Percentiles rank a stretch among this genome's conserved stretches.
Conservation (phyloP, 305 asterid species). For the Solanum hybrid region DNA sequence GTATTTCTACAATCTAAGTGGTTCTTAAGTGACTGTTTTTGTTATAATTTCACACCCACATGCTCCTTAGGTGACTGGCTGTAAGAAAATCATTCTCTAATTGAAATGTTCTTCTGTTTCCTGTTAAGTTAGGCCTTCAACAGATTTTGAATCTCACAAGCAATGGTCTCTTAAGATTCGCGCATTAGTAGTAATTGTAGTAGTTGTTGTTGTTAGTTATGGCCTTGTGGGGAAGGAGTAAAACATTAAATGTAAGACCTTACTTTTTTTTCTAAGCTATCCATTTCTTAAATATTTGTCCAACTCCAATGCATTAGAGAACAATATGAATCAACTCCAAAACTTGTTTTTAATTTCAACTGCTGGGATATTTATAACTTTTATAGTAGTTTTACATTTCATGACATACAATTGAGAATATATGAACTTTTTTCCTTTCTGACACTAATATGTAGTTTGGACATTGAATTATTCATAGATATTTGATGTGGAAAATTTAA, state of each 20-base stretch:
- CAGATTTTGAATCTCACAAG: neutral
- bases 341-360: neutral
- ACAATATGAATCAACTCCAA: neutral
- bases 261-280: neutral
- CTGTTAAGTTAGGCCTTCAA: neutral
- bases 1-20: constrained; percentile 23
- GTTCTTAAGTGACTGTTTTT: neutral
- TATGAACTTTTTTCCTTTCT: neutral
- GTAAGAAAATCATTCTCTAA: neutral
- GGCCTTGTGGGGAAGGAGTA: neutral
- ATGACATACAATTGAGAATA: neutral
- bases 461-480: neutral
- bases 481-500: neutral
- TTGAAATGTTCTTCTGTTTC: neutral
- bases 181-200: neutral
- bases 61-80: neutral
- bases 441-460: neutral
- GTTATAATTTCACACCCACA: neutral
- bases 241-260: neutral
- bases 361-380: neutral
- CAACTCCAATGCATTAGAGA: neutral
- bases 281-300: neutral
- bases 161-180: neutral
- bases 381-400: neutral
- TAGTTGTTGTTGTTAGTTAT: neutral